Percentiles rank a stretch among this genome's conserved stretches.
phyloP scores from a whole-genome alignment of 192 early-diverging fungal genomes.

The Linderina pennispora region DNA sequence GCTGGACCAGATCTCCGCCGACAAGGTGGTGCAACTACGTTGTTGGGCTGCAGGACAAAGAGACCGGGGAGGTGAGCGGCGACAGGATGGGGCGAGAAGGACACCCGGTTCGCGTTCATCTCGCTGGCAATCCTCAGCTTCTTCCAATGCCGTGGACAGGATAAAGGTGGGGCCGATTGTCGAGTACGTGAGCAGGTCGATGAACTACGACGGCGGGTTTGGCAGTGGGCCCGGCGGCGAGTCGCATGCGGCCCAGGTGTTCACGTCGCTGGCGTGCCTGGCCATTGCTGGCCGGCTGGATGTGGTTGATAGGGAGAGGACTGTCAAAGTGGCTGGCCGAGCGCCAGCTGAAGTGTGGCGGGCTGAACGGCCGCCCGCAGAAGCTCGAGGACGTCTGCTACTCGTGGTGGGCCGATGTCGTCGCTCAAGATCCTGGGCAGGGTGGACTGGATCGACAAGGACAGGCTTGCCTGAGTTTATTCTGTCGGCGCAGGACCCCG shows the following conservation, averaged over 20 bases:
- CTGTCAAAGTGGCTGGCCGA: slow-evolving; percentile 93
- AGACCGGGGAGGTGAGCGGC: slow-evolving; percentile 78
- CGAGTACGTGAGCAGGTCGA: slow-evolving; percentile 66
- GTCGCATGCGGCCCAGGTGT: slow-evolving; percentile 88
- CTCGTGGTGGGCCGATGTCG: slow-evolving; percentile 97
- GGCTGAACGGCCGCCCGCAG: slow-evolving; percentile 93
- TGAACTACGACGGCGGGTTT: slow-evolving; percentile 97
- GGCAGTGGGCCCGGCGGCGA: slow-evolving; percentile 86
- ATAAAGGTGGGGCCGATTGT: slow-evolving; percentile 64
- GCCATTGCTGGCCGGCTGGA: slow-evolving; percentile 76
- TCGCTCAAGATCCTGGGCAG: slow-evolving; percentile 74
- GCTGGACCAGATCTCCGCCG: slow-evolving; percentile 64
- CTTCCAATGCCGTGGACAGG: slow-evolving; percentile 58
- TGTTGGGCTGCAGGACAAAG: slow-evolving; percentile 49
- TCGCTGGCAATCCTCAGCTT: slow-evolving; percentile 76
- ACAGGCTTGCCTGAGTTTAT: slow-evolving; percentile 76
- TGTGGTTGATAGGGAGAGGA: slow-evolving; percentile 70
- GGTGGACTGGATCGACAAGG: slow-evolving; percentile 78
- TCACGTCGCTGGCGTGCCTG: slow-evolving; percentile 85
- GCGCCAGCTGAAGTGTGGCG: slow-evolving; percentile 85
- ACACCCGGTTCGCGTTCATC: slow-evolving; percentile 89
- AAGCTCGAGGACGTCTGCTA: slow-evolving; percentile 98
- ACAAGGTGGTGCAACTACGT: slow-evolving; percentile 66
- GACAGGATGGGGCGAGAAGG: slow-evolving; percentile 92
- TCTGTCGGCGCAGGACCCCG: slow-evolving; percentile 74